Evolutionary conservation across 2,329 filamentous ascomycete species (phyloP), one percentile per base, ranked within the genome.

Genomic region (Aureobasidium sp.): DNA sequence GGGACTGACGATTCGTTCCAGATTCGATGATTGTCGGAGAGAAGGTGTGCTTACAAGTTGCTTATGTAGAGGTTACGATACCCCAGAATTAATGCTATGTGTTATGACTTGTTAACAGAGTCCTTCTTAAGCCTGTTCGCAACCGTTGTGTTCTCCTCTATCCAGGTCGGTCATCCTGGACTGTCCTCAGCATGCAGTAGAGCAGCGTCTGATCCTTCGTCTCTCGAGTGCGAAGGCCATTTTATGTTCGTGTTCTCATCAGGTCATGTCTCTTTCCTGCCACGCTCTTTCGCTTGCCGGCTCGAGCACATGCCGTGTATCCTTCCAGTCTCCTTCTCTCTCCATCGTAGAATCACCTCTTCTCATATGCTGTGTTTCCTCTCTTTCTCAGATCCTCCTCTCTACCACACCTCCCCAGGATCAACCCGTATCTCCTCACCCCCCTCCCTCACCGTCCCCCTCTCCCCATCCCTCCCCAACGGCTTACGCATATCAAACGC

Each of bases 401-500:
- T 31, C 9, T 34, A 92, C 87, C 89, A 97, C 58, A 99, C 92
- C 76, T 97, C 90, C 64, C 90, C 86, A 1, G 92, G 90, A 53
- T 83, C 79, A 29, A 99, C 91, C 68, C 84, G 82, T 72, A 90
- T 86, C 63, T 85, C 81, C 78, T 94, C 89, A 20, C 94, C 94
- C 68, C 93, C 85, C 60, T 87, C 84, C 66, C 94, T 84, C 52
- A 96, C 82, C 75, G 95, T 90, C 73, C 89, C 83, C 63, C 82
- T 77, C 62, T 87, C 83, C 73, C 82, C 84, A 76, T 99, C 94
- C 70, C 92, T 84, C 75, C 84, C 89, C 78, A 93, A 85, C 41
- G 91, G 85, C 74, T 97, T 97, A 67, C 94, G 85, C 94, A 99
- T 99, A 77, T 99, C 94, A 73, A 90, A 94, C 20, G 93, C 94